Base-by-base conservation (phyloP, 1,284 basidiomycete species). In the Moniliella sp. region DNA sequence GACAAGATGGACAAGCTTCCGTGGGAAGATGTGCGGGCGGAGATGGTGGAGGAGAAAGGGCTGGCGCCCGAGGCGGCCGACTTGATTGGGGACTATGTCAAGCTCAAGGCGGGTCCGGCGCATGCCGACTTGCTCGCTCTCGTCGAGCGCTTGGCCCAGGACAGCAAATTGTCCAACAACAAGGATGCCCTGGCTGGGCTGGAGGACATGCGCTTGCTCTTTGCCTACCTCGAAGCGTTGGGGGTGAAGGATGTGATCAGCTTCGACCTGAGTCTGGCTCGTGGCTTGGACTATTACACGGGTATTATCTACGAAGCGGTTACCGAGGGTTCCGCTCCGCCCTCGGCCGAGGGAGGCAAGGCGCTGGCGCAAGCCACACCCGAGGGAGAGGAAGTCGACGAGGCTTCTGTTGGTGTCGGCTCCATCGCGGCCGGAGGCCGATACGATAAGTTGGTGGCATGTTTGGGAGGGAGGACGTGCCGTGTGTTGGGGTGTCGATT, bases 301-400 rank as follows among this genome's bases (percentile, higher is more conserved):
- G 88, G 91, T 25, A 75, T 99, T 54, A 97, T 97, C 61, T 94
- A 93, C 66, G 91, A 99, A 64, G 91, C 83, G 25, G 72, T 84
- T 48, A 80, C 83, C 15, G 81, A 81, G 50, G 80, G 75, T 1
- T 93, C 84, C 5, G 84, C 86, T 0, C 84, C 88, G 1, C 82
- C 88, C 1, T 32, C 48, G 37, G 14, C 37, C 28, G 39, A 10
- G 21, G 43, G 25, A 44, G 11, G 25, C 19, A 16, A 17, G 25
- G 12, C 10, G 16, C 35, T 66, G 25, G 51, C 64, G 19, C 68
- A 67, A 53, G 75, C 71, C 56, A 60, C 68, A 33, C 46, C 64
- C 31, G 58, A 67, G 10, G 80, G 81, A 33, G 79, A 84, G 39
- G 84, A 86, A 47, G 65, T 86, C 27, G 88, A 94, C 64, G 88